Evolutionary conservation across 83 land plant genomes (phyloP), one percentile per base, ranked within the genome.

Genomic region (Isoetes engelmannii): DNA sequence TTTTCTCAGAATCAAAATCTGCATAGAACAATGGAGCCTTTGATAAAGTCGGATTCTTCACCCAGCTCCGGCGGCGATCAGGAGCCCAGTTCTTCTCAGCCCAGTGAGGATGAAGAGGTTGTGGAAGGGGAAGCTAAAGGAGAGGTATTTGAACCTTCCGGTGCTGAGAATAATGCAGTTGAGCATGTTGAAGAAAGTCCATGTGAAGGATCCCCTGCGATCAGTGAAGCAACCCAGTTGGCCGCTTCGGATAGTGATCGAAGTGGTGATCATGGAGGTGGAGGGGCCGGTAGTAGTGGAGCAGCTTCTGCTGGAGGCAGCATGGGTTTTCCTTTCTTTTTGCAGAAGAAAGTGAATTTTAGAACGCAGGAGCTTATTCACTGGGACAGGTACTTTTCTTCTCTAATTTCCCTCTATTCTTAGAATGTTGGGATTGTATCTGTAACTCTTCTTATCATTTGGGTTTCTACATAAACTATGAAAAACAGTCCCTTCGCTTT

Each of bases 341-440:
- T 64, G 15, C 67, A 64, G 67, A 64, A 64, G 67, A 64, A 64
- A 41, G 67, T 64, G n/a, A 18, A 18, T 12, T 64, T 64, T 17
- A 44, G 67, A 15, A 64, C 67, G 49, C 67, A 64, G 67, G 67
- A 64, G 47, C 67, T 64, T 47, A 44, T 64, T 12, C 67, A 64
- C 67, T 64, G 67, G 67, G 67, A 64, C 47, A 37, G 47, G 67
- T 64, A 64, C 3, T 9, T 20, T 15, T 60, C 54, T n/a, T 51
- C 12, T 10, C 3, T 12, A 12, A 51, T 51, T 51, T 51, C 15
- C 54, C 54, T 51, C 37, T 2, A 28, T 28, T 28, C 37, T 28
- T 28, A 28, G 37, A 28, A 28, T 28, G 37, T 28, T 28, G 37
- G 37, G 37, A 28, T 28, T 28, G 37, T 28, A 28, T 28, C 37